Evolutionary conservation across 345 rosid genomes (phyloP).

Genomic region (Zanthoxylum bungeanum): DNA sequence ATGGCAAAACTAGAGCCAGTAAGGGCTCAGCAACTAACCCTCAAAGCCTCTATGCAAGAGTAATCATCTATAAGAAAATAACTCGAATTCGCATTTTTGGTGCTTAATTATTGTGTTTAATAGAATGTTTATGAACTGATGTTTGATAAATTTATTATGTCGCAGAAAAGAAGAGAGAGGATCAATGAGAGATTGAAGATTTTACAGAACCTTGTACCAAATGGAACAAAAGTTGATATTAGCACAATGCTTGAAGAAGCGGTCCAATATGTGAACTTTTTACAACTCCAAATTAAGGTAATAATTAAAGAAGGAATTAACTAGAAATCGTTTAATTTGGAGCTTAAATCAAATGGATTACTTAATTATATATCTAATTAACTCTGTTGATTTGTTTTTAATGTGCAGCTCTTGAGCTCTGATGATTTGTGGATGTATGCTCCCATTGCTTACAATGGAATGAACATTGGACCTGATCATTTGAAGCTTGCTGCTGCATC

Average conservation of each 20-base stretch:
- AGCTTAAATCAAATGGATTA: not conserved
- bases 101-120: no score
- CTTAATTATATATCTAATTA: not conserved
- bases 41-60: conserved; percentile 94
- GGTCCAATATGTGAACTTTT: conserved; percentile 78
- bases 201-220: conserved; percentile 84
- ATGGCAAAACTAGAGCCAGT: conserved; percentile 64
- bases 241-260: conserved; percentile 99
- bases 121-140: not conserved
- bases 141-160: no score
- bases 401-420: conserved; percentile 89
- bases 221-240: conserved; percentile 90
- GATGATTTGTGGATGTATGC: conserved; percentile 98
- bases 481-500: conserved; percentile 29
- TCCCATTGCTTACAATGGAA: conserved; percentile 86
- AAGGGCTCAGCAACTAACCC: conserved; percentile 91
- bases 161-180: conserved; percentile 86
- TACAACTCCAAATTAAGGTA: conserved; percentile 95
- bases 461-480: conserved; percentile 67
- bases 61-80: conserved; percentile 27
- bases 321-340: no score
- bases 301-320: conserved; percentile 6
- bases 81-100: conserved; percentile 38
- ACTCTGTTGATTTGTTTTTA: not conserved
- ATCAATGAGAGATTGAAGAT: conserved; percentile 75